These are phyloP conservation scores for Bryum argenteum DNA, from an alignment of 225 moss, liverwort and hornwort species.

Conservation along the genomic window DNA sequence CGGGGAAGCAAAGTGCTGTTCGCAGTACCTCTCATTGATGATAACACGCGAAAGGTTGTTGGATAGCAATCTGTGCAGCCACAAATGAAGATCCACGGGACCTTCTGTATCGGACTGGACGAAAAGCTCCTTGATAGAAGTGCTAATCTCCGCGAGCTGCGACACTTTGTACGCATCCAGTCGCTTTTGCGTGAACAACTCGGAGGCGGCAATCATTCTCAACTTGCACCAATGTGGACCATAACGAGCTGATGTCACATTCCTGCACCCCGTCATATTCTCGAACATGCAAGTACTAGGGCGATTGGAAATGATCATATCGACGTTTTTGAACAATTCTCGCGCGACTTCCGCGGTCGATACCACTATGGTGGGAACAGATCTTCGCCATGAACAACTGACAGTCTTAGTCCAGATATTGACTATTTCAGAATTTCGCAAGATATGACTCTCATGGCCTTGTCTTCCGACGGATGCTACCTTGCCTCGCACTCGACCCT, in stretches of 20 bases:
- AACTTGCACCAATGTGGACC: slow-evolving; percentile 48
- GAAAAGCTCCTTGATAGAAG: slow-evolving; percentile 46
- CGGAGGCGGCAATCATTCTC: slow-evolving; percentile 36
- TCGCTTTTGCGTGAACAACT: slow-evolving; percentile 50
- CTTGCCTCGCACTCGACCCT: neutral
- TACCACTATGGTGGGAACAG: slow-evolving; percentile 45
- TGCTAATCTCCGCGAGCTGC: slow-evolving; percentile 42
- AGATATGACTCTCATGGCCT: neutral
- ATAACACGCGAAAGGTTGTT: slow-evolving; percentile 67
- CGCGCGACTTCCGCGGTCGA: slow-evolving; percentile 44
- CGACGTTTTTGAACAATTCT: slow-evolving; percentile 49
- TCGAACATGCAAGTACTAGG: slow-evolving; percentile 32
- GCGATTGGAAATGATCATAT: slow-evolving; percentile 46
- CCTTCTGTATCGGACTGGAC: slow-evolving; percentile 33
- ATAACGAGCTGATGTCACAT: slow-evolving; percentile 37
- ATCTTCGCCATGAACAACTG: slow-evolving; percentile 25
- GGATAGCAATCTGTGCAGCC: slow-evolving; percentile 44
- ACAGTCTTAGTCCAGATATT: neutral
- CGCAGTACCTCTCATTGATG: slow-evolving; percentile 46
- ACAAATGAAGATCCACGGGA: slow-evolving; percentile 39
- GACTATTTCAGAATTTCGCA: neutral
- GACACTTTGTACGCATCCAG: slow-evolving; percentile 38
- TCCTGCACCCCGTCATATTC: slow-evolving; percentile 29
- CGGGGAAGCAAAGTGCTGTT: neutral
- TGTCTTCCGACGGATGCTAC: neutral